These are phyloP conservation scores for Monoraphidium neglectum DNA, from an alignment of 139 green algal genomes.

Conservation along the genomic window DNA sequence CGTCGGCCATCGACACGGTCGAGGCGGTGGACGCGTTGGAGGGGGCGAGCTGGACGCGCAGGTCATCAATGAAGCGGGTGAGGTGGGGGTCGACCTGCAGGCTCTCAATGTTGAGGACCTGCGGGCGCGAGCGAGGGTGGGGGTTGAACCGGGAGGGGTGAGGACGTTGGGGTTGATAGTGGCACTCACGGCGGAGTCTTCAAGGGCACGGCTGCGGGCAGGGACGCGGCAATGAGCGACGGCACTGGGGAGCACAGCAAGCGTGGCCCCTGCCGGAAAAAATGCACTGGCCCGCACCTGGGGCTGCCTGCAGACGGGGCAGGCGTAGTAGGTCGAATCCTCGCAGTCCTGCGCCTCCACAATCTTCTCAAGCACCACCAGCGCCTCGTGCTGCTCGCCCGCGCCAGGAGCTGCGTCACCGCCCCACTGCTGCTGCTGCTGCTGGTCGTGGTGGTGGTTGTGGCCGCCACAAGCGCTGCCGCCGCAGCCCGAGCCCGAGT, in stretches of 20 bases:
- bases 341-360: slow-evolving; percentile 18
- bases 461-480: background rate
- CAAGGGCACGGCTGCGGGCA: too few species aligned
- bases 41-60: slow-evolving; percentile 33
- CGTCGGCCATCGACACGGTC: too few species aligned
- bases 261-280: too few species aligned
- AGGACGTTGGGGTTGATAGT: too few species aligned
- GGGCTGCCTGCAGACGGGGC: slow-evolving; percentile 79
- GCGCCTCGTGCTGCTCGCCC: background rate
- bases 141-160: background rate
- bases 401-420: background rate
- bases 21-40: too few species aligned
- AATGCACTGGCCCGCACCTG: too few species aligned
- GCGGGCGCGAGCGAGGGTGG: background rate
- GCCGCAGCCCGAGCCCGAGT: background rate
- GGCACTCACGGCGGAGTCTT: too few species aligned
- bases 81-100: slow-evolving; percentile 77
- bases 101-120: slow-evolving; percentile 73
- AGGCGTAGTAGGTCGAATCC: slow-evolving; percentile 57
- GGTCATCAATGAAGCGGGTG: slow-evolving; percentile 60
- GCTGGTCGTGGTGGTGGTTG: background rate
- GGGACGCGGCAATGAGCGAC: too few species aligned
- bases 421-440: background rate
- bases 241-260: too few species aligned
- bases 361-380: slow-evolving; percentile 37